A percentile compares a stretch with the other conserved stretches of the same genome.
Evolutionary conservation across 257 asterid genomes (phyloP).

Genomic region (Gardenia jasminoides): DNA sequence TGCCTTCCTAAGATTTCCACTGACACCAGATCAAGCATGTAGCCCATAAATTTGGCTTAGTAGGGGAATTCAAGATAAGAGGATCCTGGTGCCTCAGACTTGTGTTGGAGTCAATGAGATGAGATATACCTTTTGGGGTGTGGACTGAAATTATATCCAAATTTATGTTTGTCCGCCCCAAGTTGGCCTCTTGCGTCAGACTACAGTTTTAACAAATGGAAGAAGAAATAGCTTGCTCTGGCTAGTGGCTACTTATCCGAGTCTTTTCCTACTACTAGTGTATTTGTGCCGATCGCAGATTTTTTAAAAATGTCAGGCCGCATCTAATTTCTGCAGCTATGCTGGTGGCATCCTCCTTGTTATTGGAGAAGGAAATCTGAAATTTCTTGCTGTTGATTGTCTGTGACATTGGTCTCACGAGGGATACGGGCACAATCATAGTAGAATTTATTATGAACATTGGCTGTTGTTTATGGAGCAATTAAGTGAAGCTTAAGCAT

Average conservation of each 20-base stretch:
- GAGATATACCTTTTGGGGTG: not conserved
- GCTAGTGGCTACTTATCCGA: not conserved
- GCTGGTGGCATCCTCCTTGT: too few species aligned
- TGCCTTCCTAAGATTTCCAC: not conserved
- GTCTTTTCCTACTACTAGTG: not conserved
- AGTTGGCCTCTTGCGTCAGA: not conserved
- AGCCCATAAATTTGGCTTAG: not conserved
- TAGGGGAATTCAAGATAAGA: slow-evolving; percentile 9
- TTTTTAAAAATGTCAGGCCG: not conserved
- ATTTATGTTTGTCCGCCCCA: not conserved
- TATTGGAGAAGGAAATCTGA: too few species aligned
- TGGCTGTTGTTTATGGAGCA: too few species aligned
- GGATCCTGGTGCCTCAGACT: not conserved
- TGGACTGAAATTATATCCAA: not conserved
- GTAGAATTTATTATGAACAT: too few species aligned
- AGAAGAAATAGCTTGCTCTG: not conserved
- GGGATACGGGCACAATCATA: too few species aligned
- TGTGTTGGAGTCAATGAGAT: not conserved
- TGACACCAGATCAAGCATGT: not conserved
- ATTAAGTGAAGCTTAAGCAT: too few species aligned
- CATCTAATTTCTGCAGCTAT: not conserved
- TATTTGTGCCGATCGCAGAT: too few species aligned
- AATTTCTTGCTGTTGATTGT: too few species aligned
- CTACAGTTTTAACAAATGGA: not conserved
- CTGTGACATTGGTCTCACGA: too few species aligned